Conservation (phyloP, 1,139 yeast species). For the Hemisphaericaspora lyxosophila region DNA sequence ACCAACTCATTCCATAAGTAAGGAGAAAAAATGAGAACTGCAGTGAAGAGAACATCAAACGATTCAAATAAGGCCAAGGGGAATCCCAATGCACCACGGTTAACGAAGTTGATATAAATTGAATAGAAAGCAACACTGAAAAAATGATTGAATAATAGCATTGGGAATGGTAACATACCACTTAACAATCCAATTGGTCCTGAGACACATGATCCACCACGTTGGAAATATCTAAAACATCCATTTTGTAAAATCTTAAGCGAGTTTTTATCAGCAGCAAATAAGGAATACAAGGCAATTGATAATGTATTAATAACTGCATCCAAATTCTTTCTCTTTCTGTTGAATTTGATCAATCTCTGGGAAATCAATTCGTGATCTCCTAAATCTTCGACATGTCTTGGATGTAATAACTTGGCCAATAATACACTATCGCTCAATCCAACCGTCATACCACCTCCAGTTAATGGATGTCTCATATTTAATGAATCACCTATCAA, state of each 20-base stretch:
- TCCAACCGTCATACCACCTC: constrained; percentile 99
- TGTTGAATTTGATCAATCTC: constrained; percentile 66
- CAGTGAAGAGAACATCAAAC: constrained; percentile 67
- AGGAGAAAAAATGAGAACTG: constrained; percentile 77
- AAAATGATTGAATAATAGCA: constrained; percentile 76
- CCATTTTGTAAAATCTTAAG: constrained; percentile 77
- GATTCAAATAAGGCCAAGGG: constrained; percentile 75
- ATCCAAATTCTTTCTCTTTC: constrained; percentile 73
- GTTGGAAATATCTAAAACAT: constrained; percentile 79
- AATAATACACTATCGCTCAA: constrained; percentile 78
- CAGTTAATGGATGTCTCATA: constrained; percentile 98
- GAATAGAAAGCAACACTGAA: constrained; percentile 88
- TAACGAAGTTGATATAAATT: constrained; percentile 64
- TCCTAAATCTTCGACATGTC: constrained; percentile 54
- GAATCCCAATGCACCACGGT: constrained; percentile 64
- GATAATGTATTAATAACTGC: constrained; percentile 88
- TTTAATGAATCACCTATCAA: constrained; percentile 92
- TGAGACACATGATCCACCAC: constrained; percentile 77
- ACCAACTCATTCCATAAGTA: constrained; percentile 56
- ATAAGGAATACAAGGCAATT: constrained; percentile 82
- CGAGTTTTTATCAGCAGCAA: constrained; percentile 78
- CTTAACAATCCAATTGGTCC: constrained; percentile 84
- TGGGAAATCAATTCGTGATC: constrained; percentile 57
- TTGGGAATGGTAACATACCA: constrained; percentile 78
- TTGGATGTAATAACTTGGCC: constrained; percentile 58